Conservation (phyloP, 2,329 filamentous ascomycete species). For the Aspergillus carbonarius region DNA sequence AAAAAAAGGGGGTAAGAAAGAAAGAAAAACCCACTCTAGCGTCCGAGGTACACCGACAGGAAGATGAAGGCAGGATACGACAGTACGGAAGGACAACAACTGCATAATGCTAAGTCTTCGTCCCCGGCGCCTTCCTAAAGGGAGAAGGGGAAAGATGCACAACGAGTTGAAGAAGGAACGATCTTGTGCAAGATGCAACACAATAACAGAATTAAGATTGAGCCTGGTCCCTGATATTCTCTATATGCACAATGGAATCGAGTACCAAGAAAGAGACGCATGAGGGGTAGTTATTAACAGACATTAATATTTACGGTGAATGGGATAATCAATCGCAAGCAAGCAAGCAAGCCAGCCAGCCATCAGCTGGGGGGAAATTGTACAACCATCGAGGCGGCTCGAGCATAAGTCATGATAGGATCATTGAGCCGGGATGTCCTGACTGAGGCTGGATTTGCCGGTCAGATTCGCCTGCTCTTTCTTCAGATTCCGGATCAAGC, state of each 20-base stretch:
- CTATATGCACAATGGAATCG: conserved; percentile 16
- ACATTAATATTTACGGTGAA: conserved; percentile 23
- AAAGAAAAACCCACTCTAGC: no score
- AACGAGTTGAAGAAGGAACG: neutral
- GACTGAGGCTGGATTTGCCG: conserved; percentile 35
- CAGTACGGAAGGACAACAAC: neutral
- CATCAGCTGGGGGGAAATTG: neutral
- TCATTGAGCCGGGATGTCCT: conserved; percentile 37
- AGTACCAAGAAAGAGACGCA: conserved; percentile 5
- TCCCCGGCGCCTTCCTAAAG: conserved; percentile 11
- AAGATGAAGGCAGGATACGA: neutral
- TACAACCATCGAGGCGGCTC: no score
- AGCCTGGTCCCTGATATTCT: conserved; percentile 1
- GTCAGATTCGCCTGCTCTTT: conserved; percentile 40
- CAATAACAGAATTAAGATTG: neutral
- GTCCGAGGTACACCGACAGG: neutral
- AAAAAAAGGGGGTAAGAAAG: no score
- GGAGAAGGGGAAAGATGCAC: neutral
- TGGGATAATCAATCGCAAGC: conserved; percentile 11
- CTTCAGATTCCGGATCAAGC: conserved; percentile 54
- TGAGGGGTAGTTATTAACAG: conserved; percentile 9
- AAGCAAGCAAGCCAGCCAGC: neutral
- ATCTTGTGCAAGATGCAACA: neutral
- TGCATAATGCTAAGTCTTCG: neutral
- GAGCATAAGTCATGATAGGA: conserved; percentile 21